Base-by-base conservation (phyloP, 768 basidiomycete genomes). In the Pulveroboletus sp. region DNA sequence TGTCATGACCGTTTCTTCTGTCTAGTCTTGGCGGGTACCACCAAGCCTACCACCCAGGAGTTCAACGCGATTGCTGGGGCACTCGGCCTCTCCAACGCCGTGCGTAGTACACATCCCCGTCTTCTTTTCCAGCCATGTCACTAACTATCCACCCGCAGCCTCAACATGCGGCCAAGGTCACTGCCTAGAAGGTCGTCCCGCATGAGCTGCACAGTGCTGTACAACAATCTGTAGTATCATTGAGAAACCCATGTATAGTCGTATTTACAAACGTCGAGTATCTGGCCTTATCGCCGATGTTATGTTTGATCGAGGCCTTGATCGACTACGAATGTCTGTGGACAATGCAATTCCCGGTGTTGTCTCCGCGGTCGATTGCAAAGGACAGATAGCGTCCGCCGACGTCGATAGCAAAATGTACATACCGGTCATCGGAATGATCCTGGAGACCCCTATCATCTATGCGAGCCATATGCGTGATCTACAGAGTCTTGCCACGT, bases 21-120 rank as follows among this genome's bases (percentile, higher is more conserved):
- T 29, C 44, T 48, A 85, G 84, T 85, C 55, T 73, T 78, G 64
- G 70, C 71, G 11, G 81, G 75, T 7, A 54, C 17, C 0, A 32
- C 13, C 5, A 74, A 57, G 49, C 75, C 84, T 13, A 77, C 76
- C 9, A 51, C 65, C 8, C 49, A 56, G 0, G 84, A 85, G 55
- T 84, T 82, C 64, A 61, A 69, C 31, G 61, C 62, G 21, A 69
- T 86, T 49, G 76, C 79, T 1, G 9, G 11, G 0, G 74, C 59
- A 4, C 68, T 85, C 19, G 67, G 60, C 16, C 72, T 84, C 56
- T 56, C 63, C 21, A 51, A 39, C 27, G 32, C 59, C 9, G 78
- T 79, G 49, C 48, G 57, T 59, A 29, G 8, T 3, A 2, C 43
- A 4, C 7, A 21, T 20, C 12, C 13, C 1, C 2, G 5, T 12